Conservation (phyloP, 2,329 filamentous ascomycete genomes). For the Aspergillus japonicus region DNA sequence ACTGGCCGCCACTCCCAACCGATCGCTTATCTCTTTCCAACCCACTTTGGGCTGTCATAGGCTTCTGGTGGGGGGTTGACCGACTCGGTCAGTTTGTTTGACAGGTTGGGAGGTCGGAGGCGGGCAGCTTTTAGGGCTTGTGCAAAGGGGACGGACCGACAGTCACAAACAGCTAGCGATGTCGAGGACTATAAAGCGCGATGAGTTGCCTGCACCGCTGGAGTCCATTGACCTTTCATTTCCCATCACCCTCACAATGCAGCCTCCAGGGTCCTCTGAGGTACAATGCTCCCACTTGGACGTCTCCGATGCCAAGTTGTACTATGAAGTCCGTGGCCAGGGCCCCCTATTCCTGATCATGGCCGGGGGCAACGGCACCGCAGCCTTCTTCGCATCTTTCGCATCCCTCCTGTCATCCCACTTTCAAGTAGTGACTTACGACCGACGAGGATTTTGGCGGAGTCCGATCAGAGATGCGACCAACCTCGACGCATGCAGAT, state of each 20-base stretch:
- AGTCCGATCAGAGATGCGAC: slow-evolving; percentile 6
- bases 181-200: no score
- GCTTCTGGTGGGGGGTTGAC: no score
- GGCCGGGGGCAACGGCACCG: slow-evolving; percentile 10
- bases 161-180: no score
- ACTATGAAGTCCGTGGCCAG: slow-evolving; percentile 2
- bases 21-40: neutral
- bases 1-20: neutral
- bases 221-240: neutral
- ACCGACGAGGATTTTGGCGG: slow-evolving; percentile 15
- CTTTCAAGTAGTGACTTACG: slow-evolving; percentile 11
- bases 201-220: no score
- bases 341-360: slow-evolving; percentile 13
- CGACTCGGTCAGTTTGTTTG: no score
- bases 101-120: no score
- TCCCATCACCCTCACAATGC: neutral
- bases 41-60: neutral
- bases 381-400: slow-evolving; percentile 4
- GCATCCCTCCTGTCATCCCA: slow-evolving; percentile 5
- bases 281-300: neutral
- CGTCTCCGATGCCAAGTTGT: neutral
- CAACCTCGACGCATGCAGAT: neutral
- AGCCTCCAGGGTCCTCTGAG: neutral
- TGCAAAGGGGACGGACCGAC: no score
- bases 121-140: no score